phyloP scores from a whole-genome alignment of 768 basidiomycete species.

The Tremella yokohamensis region DNA sequence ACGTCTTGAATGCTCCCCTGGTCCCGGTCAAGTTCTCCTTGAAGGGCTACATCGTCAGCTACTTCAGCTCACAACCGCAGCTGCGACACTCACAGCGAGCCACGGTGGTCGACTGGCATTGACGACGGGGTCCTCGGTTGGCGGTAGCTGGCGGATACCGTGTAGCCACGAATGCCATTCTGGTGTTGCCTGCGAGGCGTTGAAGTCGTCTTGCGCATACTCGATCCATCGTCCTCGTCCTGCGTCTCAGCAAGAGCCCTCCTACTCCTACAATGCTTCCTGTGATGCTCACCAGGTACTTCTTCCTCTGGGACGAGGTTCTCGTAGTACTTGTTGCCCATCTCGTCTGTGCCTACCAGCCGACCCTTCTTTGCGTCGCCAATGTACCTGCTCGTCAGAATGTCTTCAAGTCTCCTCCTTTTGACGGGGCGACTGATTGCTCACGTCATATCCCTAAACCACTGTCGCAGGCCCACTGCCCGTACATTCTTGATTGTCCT shows the following conservation, averaged over 20 bases:
- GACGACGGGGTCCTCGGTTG: conserved; percentile 69
- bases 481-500: conserved; percentile 60
- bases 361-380: conserved; percentile 86
- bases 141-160: conserved; percentile 81
- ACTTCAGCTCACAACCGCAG: too few relatives aligned
- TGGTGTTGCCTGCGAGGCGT: conserved; percentile 88
- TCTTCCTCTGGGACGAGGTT: conserved; percentile 83
- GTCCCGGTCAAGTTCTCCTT: conserved; percentile 89
- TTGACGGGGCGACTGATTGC: conserved; percentile 7
- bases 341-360: conserved; percentile 54
- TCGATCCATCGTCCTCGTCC: conserved; percentile 98
- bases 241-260: conserved; percentile 42
- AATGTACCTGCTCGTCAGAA: conserved; percentile 66
- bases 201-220: conserved; percentile 80
- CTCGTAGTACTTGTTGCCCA: conserved; percentile 93
- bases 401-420: background rate
- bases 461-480: conserved; percentile 73
- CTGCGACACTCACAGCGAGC: conserved; percentile 65
- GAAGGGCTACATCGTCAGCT: conserved; percentile 62
- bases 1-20: conserved; percentile 79
- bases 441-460: conserved; percentile 68
- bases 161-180: conserved; percentile 97
- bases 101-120: conserved; percentile 69
- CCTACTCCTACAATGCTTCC: background rate
- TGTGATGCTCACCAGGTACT: conserved; percentile 66